phyloP scores from a whole-genome alignment of 371 early-diverging fungal species.

The Lichtheimia corymbifera region DNA sequence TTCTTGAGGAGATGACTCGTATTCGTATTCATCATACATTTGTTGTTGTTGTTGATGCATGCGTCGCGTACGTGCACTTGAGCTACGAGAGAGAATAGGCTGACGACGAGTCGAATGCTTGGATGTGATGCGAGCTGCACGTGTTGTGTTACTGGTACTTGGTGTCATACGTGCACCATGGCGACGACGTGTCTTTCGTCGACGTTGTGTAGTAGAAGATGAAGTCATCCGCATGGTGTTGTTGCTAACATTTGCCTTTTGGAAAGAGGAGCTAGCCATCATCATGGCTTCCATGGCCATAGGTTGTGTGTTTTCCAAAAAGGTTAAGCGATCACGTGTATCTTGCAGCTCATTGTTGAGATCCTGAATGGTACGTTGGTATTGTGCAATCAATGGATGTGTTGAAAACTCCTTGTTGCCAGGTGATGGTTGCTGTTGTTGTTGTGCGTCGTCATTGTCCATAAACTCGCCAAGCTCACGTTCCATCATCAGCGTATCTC shows the following conservation, averaged over 20 bases:
- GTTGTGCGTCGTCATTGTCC: constrained; percentile 10
- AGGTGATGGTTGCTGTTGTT: neutral
- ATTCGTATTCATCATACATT: constrained; percentile 18
- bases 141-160: constrained; percentile 10
- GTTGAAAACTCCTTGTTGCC: constrained; percentile 7
- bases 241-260: neutral
- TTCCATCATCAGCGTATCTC: constrained; percentile 62
- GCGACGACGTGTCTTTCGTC: constrained; percentile 6
- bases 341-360: constrained; percentile 50
- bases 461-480: constrained; percentile 47
- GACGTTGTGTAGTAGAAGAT: constrained; percentile 14
- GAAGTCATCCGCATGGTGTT: constrained; percentile 6
- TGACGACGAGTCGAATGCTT: constrained; percentile 10
- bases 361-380: constrained; percentile 54
- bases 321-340: constrained; percentile 35
- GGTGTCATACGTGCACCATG: constrained; percentile 6
- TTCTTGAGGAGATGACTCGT: constrained; percentile 1
- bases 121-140: constrained; percentile 8
- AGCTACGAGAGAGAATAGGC: constrained; percentile 8
- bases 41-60: neutral
- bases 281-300: constrained; percentile 21
- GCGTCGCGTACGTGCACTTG: constrained; percentile 1
- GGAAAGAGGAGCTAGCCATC: constrained; percentile 14
- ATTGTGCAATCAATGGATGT: constrained; percentile 55
- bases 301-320: constrained; percentile 23